These are phyloP conservation scores for Colletotrichum theobromicola DNA, from an alignment of 2,329 filamentous ascomycete genomes.

Conservation along the genomic window DNA sequence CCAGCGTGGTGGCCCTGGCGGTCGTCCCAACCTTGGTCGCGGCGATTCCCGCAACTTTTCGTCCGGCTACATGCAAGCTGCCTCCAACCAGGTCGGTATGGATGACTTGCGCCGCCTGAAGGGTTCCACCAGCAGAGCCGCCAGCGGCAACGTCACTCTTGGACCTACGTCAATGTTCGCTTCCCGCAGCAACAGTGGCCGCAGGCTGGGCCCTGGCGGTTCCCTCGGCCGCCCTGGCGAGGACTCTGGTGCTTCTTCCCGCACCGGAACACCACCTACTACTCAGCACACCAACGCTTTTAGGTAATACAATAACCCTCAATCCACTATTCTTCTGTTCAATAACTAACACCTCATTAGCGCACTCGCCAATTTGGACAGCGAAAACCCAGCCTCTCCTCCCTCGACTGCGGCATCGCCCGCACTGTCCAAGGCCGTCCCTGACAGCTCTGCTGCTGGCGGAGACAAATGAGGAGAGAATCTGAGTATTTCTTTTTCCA, in stretches of 20 bases:
- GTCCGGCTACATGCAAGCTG: conserved; percentile 71
- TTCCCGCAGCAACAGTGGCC: conserved; percentile 89
- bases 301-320: conserved; percentile 66
- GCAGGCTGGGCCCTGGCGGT: conserved; percentile 78
- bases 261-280: conserved; percentile 85
- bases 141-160: conserved; percentile 70
- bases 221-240: conserved; percentile 76
- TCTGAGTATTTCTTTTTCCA: conserved; percentile 30
- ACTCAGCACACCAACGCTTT: conserved; percentile 86
- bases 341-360: conserved; percentile 41
- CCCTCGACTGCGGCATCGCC: conserved; percentile 73
- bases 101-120: conserved; percentile 90
- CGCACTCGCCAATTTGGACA: conserved; percentile 65
- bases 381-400: conserved; percentile 70
- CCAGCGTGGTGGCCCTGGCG: conserved; percentile 71
- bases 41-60: conserved; percentile 89
- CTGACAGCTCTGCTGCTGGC: conserved; percentile 48
- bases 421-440: conserved; percentile 65
- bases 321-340: not conserved
- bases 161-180: conserved; percentile 88
- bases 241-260: conserved; percentile 86
- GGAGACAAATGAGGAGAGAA: conserved; percentile 45
- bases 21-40: conserved; percentile 77
- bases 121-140: conserved; percentile 60
- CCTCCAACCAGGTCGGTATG: conserved; percentile 86